Evolutionary conservation across 2,329 filamentous ascomycete species (phyloP), one percentile per base, ranked within the genome.

Genomic region (Apiospora phragmitis): DNA sequence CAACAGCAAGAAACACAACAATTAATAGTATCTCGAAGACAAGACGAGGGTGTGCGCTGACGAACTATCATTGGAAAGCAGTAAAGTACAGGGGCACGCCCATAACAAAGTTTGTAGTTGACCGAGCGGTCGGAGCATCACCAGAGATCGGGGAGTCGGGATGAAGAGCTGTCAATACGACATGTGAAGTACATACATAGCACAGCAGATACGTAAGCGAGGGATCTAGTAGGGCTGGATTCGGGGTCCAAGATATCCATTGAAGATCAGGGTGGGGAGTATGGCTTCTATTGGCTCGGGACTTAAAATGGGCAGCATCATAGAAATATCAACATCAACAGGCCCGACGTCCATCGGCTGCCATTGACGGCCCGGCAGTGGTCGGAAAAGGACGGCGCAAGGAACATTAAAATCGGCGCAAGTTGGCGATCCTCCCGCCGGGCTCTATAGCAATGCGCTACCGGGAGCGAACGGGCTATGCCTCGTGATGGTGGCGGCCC

Each of bases 281-380:
- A 62, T 62, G 55, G 55, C 55, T 62, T 62, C 55, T 38, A 62
- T 62, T 62, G 55, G 55, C 55, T 62, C 55, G 55, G 55, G 55
- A 35, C 32, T n/a, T 62, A 38, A 35, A 62, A 62, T 62, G 55
- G 55, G 32, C 55, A n/a, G 55, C 55, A 38, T 62, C 55, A 38
- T 62, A 62, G 55, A 62, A 38, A n/a, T 38, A 18, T 35, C 29
- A 38, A 62, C 32, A 38, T 62, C 32, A 38, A 62, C 55, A 62
- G 51, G 32, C 29, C 51, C 11, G 2, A 62, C 38, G 32, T n/a
- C 21, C 32, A 12, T 38, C 55, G 21, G 29, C 32, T 21, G 55
- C 55, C 55, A 62, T 62, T 62, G 55, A 38, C 32, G 32, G 18
- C 55, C 21, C 55, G 32, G 32, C 55, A 8, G 32, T 62, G 55